A percentile compares a stretch with the other conserved stretches of the same genome.
Evolutionary conservation across 140 eudicot genomes (phyloP).

Genomic region (Cichorium intybus): DNA sequence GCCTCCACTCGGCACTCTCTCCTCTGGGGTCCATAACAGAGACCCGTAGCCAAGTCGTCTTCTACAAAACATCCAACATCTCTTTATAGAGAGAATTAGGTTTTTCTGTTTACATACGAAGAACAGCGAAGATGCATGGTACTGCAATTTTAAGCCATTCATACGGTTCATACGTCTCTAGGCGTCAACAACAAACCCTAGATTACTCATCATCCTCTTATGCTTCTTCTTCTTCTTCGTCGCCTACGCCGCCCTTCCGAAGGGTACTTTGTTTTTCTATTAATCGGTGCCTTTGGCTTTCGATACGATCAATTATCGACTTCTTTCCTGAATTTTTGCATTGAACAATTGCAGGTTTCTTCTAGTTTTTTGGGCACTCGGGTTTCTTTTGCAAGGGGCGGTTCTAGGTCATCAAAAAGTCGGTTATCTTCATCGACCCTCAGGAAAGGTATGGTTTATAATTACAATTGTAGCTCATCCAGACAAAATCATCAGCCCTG

Average conservation of each 20-base stretch:
- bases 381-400: slow-evolving; percentile 23
- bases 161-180: slow-evolving; percentile 6
- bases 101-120: background rate
- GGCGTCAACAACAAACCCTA: slow-evolving; percentile 16
- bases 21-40: background rate
- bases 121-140: slow-evolving; percentile 15
- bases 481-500: too few relatives aligned
- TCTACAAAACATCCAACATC: background rate
- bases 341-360: slow-evolving; percentile 25
- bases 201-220: slow-evolving; percentile 4
- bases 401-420: slow-evolving; percentile 7
- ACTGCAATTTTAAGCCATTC: slow-evolving; percentile 6
- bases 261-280: background rate
- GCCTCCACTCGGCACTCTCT: background rate
- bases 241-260: background rate
- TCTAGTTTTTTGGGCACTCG: slow-evolving; percentile 35
- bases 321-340: background rate
- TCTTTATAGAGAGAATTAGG: background rate
- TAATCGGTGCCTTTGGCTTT: background rate
- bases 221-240: background rate
- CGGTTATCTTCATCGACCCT: slow-evolving; percentile 18
- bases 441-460: slow-evolving; percentile 29
- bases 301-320: background rate
- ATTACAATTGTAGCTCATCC: too few relatives aligned
- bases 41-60: background rate